phyloP scores from a whole-genome alignment of 148 eudicot genomes.

The Fagopyrum esculentum region DNA sequence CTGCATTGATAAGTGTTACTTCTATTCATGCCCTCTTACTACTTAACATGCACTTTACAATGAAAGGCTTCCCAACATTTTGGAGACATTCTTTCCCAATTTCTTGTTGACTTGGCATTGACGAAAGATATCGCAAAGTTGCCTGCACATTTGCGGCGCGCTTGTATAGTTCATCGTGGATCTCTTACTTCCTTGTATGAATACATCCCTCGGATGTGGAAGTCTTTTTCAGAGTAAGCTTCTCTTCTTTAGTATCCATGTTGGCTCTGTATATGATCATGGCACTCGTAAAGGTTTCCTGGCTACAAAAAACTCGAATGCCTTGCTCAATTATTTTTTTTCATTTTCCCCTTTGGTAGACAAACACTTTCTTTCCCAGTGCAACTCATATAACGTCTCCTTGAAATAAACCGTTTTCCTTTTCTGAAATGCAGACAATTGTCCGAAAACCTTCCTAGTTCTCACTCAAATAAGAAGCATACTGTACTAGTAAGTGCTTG shows the following conservation, averaged over 20 bases:
- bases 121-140: constrained; percentile 37
- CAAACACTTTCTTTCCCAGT: constrained; percentile 1
- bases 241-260: constrained; percentile 5
- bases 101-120: constrained; percentile 67
- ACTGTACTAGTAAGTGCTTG: constrained; percentile 45
- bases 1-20: background rate
- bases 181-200: constrained; percentile 63
- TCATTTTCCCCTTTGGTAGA: background rate
- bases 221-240: constrained; percentile 70
- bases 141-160: constrained; percentile 63
- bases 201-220: constrained; percentile 86
- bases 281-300: background rate
- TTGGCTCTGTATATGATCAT: background rate
- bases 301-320: background rate
- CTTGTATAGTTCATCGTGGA: constrained; percentile 85
- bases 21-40: background rate
- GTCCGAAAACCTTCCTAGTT: constrained; percentile 31
- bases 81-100: constrained; percentile 79
- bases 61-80: constrained; percentile 96
- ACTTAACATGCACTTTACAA: constrained; percentile 2
- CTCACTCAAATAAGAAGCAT: constrained; percentile 42
- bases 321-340: background rate
- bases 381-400: background rate
- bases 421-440: constrained; percentile 46
- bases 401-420: background rate